Evolutionary conservation across 2,329 filamentous ascomycete genomes (phyloP).

Genomic region (Talaromyces pinophilus): DNA sequence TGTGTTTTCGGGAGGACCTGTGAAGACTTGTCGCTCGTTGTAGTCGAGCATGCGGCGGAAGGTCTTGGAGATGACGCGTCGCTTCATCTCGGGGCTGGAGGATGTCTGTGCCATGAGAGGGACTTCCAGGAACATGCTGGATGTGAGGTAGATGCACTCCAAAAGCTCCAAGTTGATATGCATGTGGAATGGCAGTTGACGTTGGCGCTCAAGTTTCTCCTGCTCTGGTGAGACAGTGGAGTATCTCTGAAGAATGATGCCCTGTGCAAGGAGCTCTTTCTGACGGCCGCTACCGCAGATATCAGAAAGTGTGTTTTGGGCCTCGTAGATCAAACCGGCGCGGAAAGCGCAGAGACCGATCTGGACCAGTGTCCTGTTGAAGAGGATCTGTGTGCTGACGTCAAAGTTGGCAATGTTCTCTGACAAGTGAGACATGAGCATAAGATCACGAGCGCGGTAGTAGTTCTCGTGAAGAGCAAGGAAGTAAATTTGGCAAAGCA

Average conservation of each 20-base stretch:
- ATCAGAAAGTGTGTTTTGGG: conserved; percentile 95
- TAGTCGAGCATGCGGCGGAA: conserved; percentile 99
- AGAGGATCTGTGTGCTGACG: conserved; percentile 94
- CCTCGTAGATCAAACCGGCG: conserved; percentile 93
- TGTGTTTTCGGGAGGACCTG: conserved; percentile 96
- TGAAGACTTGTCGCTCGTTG: conserved; percentile 99
- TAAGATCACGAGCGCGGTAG: conserved; percentile 97
- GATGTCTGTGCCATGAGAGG: conserved; percentile 94
- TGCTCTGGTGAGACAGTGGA: conserved; percentile 96
- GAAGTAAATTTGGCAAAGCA: conserved; percentile 99
- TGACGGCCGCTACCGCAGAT: conserved; percentile 96
- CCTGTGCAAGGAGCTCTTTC: conserved; percentile 96
- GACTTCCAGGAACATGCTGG: conserved; percentile 98
- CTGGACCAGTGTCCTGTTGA: conserved; percentile 96
- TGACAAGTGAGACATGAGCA: conserved; percentile 98
- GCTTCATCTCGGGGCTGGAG: conserved; percentile 94
- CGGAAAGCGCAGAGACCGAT: conserved; percentile 98
- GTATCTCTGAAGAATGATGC: conserved; percentile 97
- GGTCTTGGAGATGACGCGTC: conserved; percentile 98
- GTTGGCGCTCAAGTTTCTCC: conserved; percentile 93
- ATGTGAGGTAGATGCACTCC: conserved; percentile 97
- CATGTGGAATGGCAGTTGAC: conserved; percentile 99
- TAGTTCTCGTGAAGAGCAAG: conserved; percentile 95
- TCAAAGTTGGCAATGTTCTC: conserved; percentile 97
- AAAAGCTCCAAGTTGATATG: conserved; percentile 99